Conservation (phyloP, 1,139 yeast genomes). For the Taphrina betulina region DNA sequence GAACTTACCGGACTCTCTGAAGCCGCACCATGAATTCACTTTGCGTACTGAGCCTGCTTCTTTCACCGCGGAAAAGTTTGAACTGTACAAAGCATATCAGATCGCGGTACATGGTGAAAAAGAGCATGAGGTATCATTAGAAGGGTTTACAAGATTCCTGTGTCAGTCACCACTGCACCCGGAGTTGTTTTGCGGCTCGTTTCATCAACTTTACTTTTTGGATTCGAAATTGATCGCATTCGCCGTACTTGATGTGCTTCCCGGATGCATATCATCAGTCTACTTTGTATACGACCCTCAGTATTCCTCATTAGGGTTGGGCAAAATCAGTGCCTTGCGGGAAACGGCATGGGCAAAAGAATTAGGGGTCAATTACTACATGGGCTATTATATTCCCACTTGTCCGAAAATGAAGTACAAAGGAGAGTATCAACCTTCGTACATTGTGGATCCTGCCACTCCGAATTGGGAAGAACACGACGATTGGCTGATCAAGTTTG, state of each 20-base stretch:
- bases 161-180: slow-evolving; percentile 64
- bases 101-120: slow-evolving; percentile 63
- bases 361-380: slow-evolving; percentile 41
- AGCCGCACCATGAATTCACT: slow-evolving; percentile 43
- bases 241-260: slow-evolving; percentile 75
- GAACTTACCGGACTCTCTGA: neutral
- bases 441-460: slow-evolving; percentile 44
- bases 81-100: slow-evolving; percentile 70
- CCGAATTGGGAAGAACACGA: neutral
- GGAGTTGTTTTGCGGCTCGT: slow-evolving; percentile 48
- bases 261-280: slow-evolving; percentile 75
- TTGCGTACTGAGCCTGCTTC: slow-evolving; percentile 53
- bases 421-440: slow-evolving; percentile 54
- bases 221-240: slow-evolving; percentile 67
- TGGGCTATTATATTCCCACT: slow-evolving; percentile 64
- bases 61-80: slow-evolving; percentile 61
- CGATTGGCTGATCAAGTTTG: too few species aligned
- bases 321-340: slow-evolving; percentile 71
- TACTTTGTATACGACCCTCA: slow-evolving; percentile 84
- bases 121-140: slow-evolving; percentile 49
- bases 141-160: slow-evolving; percentile 61
- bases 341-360: slow-evolving; percentile 56
- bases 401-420: slow-evolving; percentile 84
- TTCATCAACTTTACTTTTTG: slow-evolving; percentile 75
- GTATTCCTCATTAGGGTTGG: slow-evolving; percentile 61